Evolutionary conservation across 2,329 filamentous ascomycete genomes (phyloP).

Genomic region (Clarireedia paspali): DNA sequence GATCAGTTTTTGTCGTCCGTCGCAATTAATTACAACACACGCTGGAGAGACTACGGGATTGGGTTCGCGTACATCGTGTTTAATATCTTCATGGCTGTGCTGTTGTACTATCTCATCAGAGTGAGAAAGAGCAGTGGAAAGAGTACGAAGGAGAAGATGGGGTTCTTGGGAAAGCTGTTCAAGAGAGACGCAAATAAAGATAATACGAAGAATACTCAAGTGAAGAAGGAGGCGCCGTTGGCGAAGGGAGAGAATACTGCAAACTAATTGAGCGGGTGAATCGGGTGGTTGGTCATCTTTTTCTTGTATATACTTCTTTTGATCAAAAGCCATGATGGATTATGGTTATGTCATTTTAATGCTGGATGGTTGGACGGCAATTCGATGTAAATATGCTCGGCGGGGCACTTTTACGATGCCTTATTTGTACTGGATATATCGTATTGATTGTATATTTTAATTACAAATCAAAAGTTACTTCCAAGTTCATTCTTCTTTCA

Average conservation of each 20-base stretch:
- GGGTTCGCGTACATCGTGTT: constrained; percentile 51
- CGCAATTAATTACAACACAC: constrained; percentile 45
- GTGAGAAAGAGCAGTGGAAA: constrained; percentile 23
- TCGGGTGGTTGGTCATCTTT: background rate
- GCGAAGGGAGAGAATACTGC: constrained; percentile 5
- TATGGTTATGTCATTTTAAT: too few relatives aligned
- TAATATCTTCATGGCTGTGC: constrained; percentile 44
- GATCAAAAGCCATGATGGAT: too few relatives aligned
- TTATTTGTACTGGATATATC: too few relatives aligned
- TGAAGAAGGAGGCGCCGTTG: constrained; percentile 10
- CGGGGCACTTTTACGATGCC: too few relatives aligned
- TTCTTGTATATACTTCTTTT: background rate
- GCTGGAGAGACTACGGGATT: constrained; percentile 64
- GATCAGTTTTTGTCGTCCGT: constrained; percentile 44
- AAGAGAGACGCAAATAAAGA: constrained; percentile 14
- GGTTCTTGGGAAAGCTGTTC: constrained; percentile 11
- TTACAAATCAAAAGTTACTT: too few relatives aligned
- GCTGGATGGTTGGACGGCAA: too few relatives aligned
- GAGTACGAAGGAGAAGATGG: constrained; percentile 10
- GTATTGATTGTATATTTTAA: too few relatives aligned
- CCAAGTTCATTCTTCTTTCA: too few relatives aligned
- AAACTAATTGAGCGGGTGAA: background rate
- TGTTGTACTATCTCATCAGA: constrained; percentile 44
- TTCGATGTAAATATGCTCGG: too few relatives aligned
- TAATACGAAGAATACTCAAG: constrained; percentile 18